These are phyloP conservation scores for Eryngium alpinum DNA, from an alignment of 140 eudicot species.

Conservation along the genomic window DNA sequence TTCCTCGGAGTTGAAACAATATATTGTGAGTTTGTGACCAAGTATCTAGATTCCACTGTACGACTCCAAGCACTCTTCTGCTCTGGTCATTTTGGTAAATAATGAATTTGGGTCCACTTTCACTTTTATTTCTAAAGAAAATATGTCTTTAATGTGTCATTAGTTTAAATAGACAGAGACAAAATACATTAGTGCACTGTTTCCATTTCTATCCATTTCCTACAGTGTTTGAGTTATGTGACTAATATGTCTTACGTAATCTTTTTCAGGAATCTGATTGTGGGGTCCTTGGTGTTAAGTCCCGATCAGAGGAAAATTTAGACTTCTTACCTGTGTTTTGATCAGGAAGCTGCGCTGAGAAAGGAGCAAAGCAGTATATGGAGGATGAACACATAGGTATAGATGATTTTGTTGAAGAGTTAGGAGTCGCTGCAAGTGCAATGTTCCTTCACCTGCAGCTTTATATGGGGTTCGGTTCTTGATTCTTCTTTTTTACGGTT, in stretches of 20 bases:
- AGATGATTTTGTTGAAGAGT: conserved; percentile 50
- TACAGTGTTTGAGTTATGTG: not conserved
- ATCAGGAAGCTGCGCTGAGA: conserved; percentile 92
- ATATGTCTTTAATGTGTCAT: not conserved
- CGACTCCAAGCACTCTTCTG: not conserved
- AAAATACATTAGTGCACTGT: not conserved
- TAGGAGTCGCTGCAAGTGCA: conserved; percentile 43
- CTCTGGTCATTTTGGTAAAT: not conserved
- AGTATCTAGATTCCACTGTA: not conserved
- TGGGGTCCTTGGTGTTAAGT: conserved; percentile 30
- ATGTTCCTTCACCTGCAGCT: conserved; percentile 69
- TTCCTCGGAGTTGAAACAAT: not conserved
- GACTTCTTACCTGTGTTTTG: conserved; percentile 63
- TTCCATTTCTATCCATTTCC: not conserved
- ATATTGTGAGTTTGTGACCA: not conserved
- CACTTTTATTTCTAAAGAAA: not conserved
- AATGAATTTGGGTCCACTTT: not conserved
- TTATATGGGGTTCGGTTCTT: conserved; percentile 69
- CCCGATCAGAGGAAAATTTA: conserved; percentile 49
- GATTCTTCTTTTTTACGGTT: not conserved
- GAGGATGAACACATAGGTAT: conserved; percentile 88
- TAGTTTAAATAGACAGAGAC: not conserved
- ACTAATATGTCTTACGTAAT: conserved; percentile 23
- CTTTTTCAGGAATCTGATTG: conserved; percentile 46
- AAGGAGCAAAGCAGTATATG: conserved; percentile 80